Conservation (phyloP, 1,284 basidiomycete species). For the Ustilago nuda region DNA sequence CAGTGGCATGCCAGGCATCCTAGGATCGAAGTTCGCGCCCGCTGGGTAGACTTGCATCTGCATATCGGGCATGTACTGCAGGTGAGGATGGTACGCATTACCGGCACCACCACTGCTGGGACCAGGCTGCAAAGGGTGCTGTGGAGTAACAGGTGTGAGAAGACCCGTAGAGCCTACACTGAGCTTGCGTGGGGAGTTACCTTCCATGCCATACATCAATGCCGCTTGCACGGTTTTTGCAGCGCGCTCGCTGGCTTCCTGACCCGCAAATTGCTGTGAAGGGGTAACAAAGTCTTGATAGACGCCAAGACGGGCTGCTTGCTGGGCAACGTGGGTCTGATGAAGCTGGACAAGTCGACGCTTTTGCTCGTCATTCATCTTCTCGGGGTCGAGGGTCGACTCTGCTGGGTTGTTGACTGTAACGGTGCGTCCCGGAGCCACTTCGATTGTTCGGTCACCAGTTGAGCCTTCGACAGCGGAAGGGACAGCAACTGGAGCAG, state of each 20-base stretch:
- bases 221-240: constrained; percentile 55
- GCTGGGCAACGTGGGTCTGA: constrained; percentile 46
- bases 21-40: constrained; percentile 24
- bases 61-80: constrained; percentile 12
- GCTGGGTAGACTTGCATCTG: constrained; percentile 25
- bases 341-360: constrained; percentile 47
- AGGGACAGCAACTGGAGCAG: constrained; percentile 47
- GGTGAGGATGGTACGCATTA: constrained; percentile 11
- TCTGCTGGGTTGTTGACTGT: constrained; percentile 34
- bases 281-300: constrained; percentile 54
- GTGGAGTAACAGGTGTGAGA: constrained; percentile 48
- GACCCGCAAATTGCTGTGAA: constrained; percentile 46
- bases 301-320: constrained; percentile 37
- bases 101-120: constrained; percentile 13
- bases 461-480: constrained; percentile 7
- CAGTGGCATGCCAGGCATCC: constrained; percentile 37
- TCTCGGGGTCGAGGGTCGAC: constrained; percentile 31
- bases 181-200: constrained; percentile 42
- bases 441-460: constrained; percentile 23
- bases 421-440: constrained; percentile 22
- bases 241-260: constrained; percentile 49
- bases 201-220: constrained; percentile 55
- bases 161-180: constrained; percentile 42
- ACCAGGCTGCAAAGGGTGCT: constrained; percentile 45
- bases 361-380: constrained; percentile 47